Base-by-base conservation (phyloP, 2,329 filamentous ascomycete genomes). In the Talaromyces sp. region DNA sequence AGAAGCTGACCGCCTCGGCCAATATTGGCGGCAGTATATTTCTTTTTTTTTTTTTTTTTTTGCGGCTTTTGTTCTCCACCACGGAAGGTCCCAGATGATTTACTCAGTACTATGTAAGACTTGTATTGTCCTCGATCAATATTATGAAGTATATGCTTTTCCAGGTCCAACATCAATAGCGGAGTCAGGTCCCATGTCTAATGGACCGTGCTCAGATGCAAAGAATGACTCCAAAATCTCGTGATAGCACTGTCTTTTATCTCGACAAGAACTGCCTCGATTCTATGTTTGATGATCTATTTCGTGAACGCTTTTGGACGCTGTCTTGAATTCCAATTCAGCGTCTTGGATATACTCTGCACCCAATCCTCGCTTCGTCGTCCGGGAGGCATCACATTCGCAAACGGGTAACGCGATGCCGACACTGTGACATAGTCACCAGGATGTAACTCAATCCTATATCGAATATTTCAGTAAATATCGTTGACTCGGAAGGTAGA, bases 351-450 rank as follows among this genome's bases (percentile, higher is more conserved):
- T 56, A 82, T 81, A 66, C 79, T 81, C 46, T 79, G 77, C 59
- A 82, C 76, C 80, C 80, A 82, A 55, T 81, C 79, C 63, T 82
- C 79, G 33, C 78, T 79, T 11, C 78, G 73, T 44, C 75, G 72
- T 6, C 72, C 74, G 6, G 74, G 71, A 4, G 79, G 79, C 66
- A 81, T 70, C 31, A 82, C 79, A 67, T 80, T 81, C 23, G 80
- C 80, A 71, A 82, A 83, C 1, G 81, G 81, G 67, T 81, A 83
- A 62, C 80, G 72, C 6, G 79, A 81, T 16, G 81, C 81, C 8
- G 79, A 81, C n/a, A 83, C 78, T 0, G 80, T 83, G 39, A 82
- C 79, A 66, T 83, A 83, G 69, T 83, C 81, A 9, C 81, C 81
- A 0, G 80, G 79, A 56, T 75, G 70, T 64, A 82, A 67, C 67